Base-by-base conservation (phyloP, 1,139 yeast species). In the Yamadazyma siamensis region DNA sequence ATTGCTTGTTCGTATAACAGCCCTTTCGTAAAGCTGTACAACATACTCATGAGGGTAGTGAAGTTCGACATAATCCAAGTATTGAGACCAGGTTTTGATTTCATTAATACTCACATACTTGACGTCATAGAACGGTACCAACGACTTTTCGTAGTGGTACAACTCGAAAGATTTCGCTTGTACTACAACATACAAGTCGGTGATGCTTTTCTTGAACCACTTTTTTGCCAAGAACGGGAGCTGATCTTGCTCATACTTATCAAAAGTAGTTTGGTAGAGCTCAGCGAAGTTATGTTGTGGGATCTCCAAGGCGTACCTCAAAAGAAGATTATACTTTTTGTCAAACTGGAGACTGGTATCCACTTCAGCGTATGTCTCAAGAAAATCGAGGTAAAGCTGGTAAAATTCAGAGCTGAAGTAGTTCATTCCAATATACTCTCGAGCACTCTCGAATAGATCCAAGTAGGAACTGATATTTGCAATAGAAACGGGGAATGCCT, bases 251-350 rank as follows among this genome's bases (percentile, higher is more conserved):
- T 59, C 57, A 7, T 77, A 50, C 10, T 66, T 54, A 8, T 54
- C 50, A 21, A 75, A 54, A 50, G 75, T 63, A 15, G 57, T 38
- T 25, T 65, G 61, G 31, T 44, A 54, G 53, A 70, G 79, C 47
- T 78, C 79, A 35, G 73, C 73, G 53, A 77, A 88, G 44, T 87
- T 86, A 54, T 87, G 87, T 20, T 82, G 44, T 0, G 97, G 97
- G 2, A 84, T 60, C 41, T 80, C 86, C 7, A 85, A 53, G 7
- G 82, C 59, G 26, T 79, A 65, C 32, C 88, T 62, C 22, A 88
- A 56, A 9, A 87, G 50, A 27, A 60, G 39, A 36, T 68, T 69
- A 38, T 69, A 66, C 35, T 66, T 67, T 26, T 42, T 31, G n/a
- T 42, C 38, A 37, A 52, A 63, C 37, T 38, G 56, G 51, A 46